Evolutionary conservation across 768 basidiomycete genomes (phyloP).

Genomic region (Phanerodontia chrysosporium): DNA sequence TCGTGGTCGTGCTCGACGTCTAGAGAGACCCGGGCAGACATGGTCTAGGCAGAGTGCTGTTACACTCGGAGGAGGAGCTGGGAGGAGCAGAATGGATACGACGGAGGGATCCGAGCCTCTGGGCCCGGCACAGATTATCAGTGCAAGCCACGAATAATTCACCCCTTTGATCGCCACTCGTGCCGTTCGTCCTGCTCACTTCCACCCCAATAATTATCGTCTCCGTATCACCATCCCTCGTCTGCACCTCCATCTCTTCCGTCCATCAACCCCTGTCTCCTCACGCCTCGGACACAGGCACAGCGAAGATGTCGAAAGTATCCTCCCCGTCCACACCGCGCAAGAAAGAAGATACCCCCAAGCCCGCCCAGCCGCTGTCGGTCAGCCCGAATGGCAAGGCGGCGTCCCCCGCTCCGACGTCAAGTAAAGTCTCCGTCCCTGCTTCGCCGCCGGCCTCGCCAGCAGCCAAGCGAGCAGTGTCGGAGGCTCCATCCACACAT

Average conservation of each 20-base stretch:
- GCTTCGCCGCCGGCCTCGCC: neutral
- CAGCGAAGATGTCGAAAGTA: neutral
- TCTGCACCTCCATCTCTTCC: neutral
- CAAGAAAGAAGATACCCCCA: neutral
- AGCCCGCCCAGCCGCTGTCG: neutral
- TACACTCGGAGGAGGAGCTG: neutral
- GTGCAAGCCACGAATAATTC: neutral
- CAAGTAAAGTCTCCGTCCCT: neutral
- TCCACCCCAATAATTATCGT: conserved; percentile 1
- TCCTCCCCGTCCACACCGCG: neutral
- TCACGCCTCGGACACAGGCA: neutral
- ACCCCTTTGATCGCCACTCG: conserved; percentile 3
- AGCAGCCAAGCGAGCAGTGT: neutral
- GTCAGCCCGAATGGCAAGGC: neutral
- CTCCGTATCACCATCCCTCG: neutral
- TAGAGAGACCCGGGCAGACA: too few species aligned
- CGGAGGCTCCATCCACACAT: neutral
- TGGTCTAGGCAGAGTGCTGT: neutral
- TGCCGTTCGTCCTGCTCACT: neutral
- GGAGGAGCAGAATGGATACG: neutral
- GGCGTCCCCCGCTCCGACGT: neutral
- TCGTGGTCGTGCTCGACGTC: too few species aligned
- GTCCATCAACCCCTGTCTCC: neutral
- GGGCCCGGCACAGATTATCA: neutral
- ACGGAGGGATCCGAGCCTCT: neutral